Evolutionary conservation across 768 basidiomycete species (phyloP), one percentile per base, ranked within the genome.

Genomic region (Fomitopsis pulvina): DNA sequence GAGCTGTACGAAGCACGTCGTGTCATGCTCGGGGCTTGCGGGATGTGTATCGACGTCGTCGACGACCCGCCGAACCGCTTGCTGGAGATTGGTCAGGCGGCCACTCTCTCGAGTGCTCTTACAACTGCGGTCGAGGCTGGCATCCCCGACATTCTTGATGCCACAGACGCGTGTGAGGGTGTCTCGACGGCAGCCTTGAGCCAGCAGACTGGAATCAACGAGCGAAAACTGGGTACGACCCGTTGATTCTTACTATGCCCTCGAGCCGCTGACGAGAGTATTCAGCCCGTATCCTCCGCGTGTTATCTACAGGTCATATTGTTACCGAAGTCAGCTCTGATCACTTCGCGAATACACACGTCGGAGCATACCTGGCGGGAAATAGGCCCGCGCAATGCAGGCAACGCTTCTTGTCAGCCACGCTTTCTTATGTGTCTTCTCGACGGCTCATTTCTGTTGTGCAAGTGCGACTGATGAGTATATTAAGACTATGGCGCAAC

Each of bases 51-150:
- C 9, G 43, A 45, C n/a, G 14, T 51, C 11, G 51, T 52, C 14
- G 38, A 47, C 14, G 51, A 47, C 18, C 51, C 51, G 0, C 51
- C n/a, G 9, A 24, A 18, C 24, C 51, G 51, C 14, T 16, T 52
- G 39, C 24, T 38, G 30, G 46, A 47, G 39, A 20, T 52, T 21
- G 21, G 37, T 11, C n/a, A 20, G 20, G 20, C 28, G n/a, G 32
- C 28, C 29, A 26, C 12, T 26, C 21, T 20, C 18, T 24, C 51
- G 16, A 12, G 46, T 5, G 47, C 47, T 6, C 25, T 53, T 27
- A 41, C 42, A 11, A 50, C 44, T 26, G 47, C 43, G 25, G 26
- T 41, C 12, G 37, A 46, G 6, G 30, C 16, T 8, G 42, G 45
- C 20, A 21, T 52, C 20, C 37, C 46, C 7, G 51, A 52, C 27